Conservation (phyloP, 805 yeast genomes). For the Candida endomychidarum region DNA sequence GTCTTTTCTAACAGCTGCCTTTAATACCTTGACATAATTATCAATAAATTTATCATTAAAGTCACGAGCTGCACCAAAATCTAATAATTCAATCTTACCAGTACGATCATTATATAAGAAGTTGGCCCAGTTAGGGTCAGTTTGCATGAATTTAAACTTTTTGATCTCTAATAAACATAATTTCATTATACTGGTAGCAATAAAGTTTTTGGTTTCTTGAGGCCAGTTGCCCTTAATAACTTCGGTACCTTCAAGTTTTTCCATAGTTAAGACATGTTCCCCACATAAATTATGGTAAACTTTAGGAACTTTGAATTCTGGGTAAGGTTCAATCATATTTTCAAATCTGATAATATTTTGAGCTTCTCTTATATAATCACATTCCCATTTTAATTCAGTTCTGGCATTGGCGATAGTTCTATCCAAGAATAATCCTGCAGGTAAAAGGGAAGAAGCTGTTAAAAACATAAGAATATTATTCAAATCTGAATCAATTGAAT, state of each 20-base stretch:
- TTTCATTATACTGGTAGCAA: slow-evolving; percentile 83
- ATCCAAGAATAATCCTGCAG: slow-evolving; percentile 89
- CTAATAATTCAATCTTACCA: slow-evolving; percentile 77
- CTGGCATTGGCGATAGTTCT: slow-evolving; percentile 92
- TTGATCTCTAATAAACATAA: slow-evolving; percentile 85
- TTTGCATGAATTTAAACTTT: slow-evolving; percentile 88
- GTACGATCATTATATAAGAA: slow-evolving; percentile 78
- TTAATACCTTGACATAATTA: slow-evolving; percentile 67
- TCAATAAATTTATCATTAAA: slow-evolving; percentile 66
- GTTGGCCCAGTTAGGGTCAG: slow-evolving; percentile 99
- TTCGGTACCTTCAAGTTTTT: slow-evolving; percentile 78
- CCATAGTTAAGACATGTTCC: slow-evolving; percentile 85
- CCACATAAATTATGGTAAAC: slow-evolving; percentile 79
- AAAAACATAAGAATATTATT: slow-evolving; percentile 78
- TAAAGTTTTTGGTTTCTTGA: slow-evolving; percentile 75
- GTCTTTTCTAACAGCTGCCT: slow-evolving; percentile 73
- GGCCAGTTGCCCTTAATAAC: slow-evolving; percentile 73
- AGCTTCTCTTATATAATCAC: slow-evolving; percentile 92
- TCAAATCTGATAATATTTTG: slow-evolving; percentile 67
- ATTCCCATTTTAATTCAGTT: slow-evolving; percentile 93
- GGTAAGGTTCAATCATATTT: slow-evolving; percentile 54
- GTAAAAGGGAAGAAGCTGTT: slow-evolving; percentile 83
- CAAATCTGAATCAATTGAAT: slow-evolving; percentile 90
- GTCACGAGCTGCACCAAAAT: slow-evolving; percentile 93
- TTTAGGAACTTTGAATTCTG: slow-evolving; percentile 74